Evolutionary conservation across 2,329 filamentous ascomycete species (phyloP), one percentile per base, ranked within the genome.

Genomic region (Penicillium sp.): DNA sequence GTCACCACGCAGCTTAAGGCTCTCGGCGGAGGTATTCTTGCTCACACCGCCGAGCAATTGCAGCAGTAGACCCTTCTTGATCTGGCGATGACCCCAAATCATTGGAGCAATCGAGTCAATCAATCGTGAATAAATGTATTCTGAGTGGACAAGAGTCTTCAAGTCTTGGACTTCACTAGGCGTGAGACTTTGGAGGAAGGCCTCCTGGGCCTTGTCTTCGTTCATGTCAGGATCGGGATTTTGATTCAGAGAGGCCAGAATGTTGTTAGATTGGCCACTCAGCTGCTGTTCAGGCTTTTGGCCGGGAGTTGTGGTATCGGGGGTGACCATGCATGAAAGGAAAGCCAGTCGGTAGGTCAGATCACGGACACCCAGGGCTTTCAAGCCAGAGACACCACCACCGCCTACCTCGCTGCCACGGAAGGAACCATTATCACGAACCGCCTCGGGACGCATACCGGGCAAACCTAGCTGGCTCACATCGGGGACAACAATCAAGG

Each of bases 311-410:
- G 89, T 88, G 12, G 87, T 89, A 70, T 97, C 94, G 0, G 93
- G 91, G 6, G 89, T 92, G 15, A 97, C 89, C 91, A 97, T 97
- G 74, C 92, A 97, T 35, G 92, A 89, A 44, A 99, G 82, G 80
- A 99, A 97, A n/a, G 94, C 93, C 72, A 99, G 83, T 35, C 92
- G 87, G 74, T 97, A 97, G 0, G 94, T 97, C 54, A 99, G 78
- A 74, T 99, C 94, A 60, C 94, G 88, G 12, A 97, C 94, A 79
- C 94, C 94, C 7, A 99, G 84, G 2, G 92, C 86, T 73, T 96
- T 97, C 31, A 99, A 82, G 47, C 94, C 94, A 49, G 85, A 88
- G 22, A 99, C 87, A 66, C 94, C 94, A 56, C 82, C 88, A 23
- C 92, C 91, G 20, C 92, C 92, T 14, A 84, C 90, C 66, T 96